These are phyloP conservation scores for Fusarium sacchari DNA, from an alignment of 2,329 filamentous ascomycete species.

Conservation along the genomic window DNA sequence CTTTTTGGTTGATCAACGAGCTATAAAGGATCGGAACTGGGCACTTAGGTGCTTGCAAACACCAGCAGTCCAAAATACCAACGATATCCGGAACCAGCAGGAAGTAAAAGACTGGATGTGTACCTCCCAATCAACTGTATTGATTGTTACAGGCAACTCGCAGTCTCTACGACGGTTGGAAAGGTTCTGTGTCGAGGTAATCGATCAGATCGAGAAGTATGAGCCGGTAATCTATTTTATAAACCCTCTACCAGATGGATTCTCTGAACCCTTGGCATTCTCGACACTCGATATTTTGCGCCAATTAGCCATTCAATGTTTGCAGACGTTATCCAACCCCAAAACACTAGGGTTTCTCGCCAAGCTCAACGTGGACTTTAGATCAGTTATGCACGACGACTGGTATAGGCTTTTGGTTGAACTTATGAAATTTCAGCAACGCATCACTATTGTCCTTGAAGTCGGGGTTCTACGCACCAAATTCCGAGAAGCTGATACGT, in stretches of 20 bases:
- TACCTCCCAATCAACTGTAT: not conserved
- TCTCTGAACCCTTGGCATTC: not conserved
- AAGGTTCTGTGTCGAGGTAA: not conserved
- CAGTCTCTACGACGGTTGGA: not conserved
- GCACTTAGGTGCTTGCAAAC: not conserved
- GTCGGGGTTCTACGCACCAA: not conserved
- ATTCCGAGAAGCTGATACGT: not conserved
- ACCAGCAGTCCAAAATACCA: not conserved
- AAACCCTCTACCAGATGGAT: not conserved
- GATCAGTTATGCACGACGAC: not conserved
- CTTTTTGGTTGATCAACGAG: not conserved
- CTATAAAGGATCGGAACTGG: not conserved
- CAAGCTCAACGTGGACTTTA: not conserved
- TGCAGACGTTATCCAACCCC: rapidly evolving
- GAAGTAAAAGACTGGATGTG: not conserved
- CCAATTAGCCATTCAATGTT: not conserved
- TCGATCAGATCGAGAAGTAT: rapidly evolving
- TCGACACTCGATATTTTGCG: not conserved
- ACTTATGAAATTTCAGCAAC: not conserved
- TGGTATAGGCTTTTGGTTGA: not conserved
- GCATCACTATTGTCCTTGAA: not conserved
- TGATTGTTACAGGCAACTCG: not conserved
- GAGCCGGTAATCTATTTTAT: not conserved
- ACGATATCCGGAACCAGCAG: not conserved
- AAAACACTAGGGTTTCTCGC: not conserved